Evolutionary conservation across 1,139 yeast genomes (phyloP), one percentile per base, ranked within the genome.

Genomic region (Candida tetrigidarum): DNA sequence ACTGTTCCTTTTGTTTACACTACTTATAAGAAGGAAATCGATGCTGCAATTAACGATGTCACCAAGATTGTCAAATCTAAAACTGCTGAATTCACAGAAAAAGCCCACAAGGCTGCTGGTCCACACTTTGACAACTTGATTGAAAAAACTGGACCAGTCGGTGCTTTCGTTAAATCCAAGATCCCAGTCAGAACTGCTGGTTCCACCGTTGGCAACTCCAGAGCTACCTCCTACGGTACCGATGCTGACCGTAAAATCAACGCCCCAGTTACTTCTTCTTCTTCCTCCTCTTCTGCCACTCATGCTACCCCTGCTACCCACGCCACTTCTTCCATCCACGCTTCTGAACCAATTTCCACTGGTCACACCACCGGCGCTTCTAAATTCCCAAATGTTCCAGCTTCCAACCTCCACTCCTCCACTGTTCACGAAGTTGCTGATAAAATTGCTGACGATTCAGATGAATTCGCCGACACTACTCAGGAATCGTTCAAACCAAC

Each of bases 1-100:
- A 71, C 95, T 39, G 69, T 81, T 42, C 98, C 99, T 49, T 81
- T 80, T 27, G 60, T 87, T 53, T 93, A 92, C 74, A 69, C 78
- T 55, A 78, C 76, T 55, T 84, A 88, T 79, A 84, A 90, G 76
- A 76, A 76, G 59, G 86, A 87, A 71, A 86, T 93, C 64, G 96
- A 92, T 68, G 83, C 84, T 43, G 80, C 82, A 45, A 78, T 86
- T 47, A 79, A 78, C 49, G 75, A 82, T 54, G 78, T 74, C 63
- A 69, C 83, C 52, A 71, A 77, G 53, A 58, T 80, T 43, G 83
- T 83, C 47, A 80, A 78, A 62, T 76, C 71, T 42, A 84, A 86
- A 69, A 64, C 81, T 47, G 57, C 71, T 37, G 85, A 84, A 62
- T 69, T 64, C 56, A 64, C 77, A 49, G 66, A 74, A 50, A 42